Evolutionary conservation across 805 yeast species (phyloP), one percentile per base, ranked within the genome.

Genomic region (Wickerhamomyces queroliae): DNA sequence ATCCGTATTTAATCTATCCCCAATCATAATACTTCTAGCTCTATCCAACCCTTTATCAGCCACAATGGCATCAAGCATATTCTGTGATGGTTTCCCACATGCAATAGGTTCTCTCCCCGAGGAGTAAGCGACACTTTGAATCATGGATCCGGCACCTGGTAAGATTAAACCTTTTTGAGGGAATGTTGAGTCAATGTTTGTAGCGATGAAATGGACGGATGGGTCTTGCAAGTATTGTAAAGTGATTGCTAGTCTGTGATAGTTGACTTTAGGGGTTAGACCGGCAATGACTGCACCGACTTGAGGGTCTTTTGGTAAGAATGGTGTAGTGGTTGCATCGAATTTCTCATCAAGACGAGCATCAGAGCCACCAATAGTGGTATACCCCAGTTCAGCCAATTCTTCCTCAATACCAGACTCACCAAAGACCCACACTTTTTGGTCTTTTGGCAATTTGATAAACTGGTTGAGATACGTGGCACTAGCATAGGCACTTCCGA

Each of bases 121-220:
- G 11, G 91, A 81, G 48, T 64, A 78, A 2, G 86, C 76, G 15
- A 87, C 79, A 0, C 89, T 72, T 49, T 87, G 85, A 33, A 91
- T 80, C 47, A 88, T 76, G 2, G 96, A 81, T 1, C 99, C 99
- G 1, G 99, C 98, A 23, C 99, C 99, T 16, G 96, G 95, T 36
- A 93, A 72, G 36, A 86, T 74, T 50, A 76, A 69, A 1, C 95
- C 96, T 61, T 85, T 81, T 42, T 84, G 77, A 2, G 99, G 99
- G 67, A 80, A 93, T 0, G 99, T 93, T 1, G 96, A 83, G 61
- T 93, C 99, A 32, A 86, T 85, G 60, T 93, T 93, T 5, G 98
- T 93, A 18, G 97, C 98, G 47, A 93, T 69, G 61, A 88, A 93
- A 24, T 80, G 74, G 4, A 87, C 69, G 2, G 70, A 67, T 30